Conservation (phyloP, 2,329 filamentous ascomycete genomes). For the Sphaerostilbella broomeana region DNA sequence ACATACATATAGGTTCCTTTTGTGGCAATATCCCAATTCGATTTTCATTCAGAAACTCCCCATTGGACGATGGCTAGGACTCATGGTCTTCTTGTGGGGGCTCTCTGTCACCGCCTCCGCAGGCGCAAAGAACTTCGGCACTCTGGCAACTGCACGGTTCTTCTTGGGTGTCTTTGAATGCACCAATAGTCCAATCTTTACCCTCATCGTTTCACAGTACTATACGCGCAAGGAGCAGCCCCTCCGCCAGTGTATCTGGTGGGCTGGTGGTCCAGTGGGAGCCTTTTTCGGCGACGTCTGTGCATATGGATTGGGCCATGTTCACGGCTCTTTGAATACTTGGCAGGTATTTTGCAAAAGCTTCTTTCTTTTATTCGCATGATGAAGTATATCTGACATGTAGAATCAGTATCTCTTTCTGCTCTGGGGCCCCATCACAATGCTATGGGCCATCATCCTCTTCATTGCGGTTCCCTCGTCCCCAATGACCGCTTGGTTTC, state of each 20-base stretch:
- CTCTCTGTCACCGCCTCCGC: not conserved
- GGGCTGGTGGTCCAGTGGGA: conserved; percentile 13
- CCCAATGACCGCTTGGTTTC: conserved; percentile 10
- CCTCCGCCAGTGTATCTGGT: conserved; percentile 15
- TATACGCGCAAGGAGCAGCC: conserved; percentile 16
- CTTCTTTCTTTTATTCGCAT: conserved; percentile 2
- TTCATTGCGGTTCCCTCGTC: conserved; percentile 8
- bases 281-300: conserved; percentile 13
- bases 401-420: too few relatives aligned
- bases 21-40: not conserved
- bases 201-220: conserved; percentile 13
- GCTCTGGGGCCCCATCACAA: too few relatives aligned
- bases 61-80: conserved; percentile 7
- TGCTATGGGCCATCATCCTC: conserved; percentile 9
- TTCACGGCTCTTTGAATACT: not conserved
- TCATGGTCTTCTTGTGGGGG: conserved; percentile 9
- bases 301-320: conserved; percentile 11
- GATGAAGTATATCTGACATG: too few relatives aligned
- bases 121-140: conserved; percentile 11
- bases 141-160: conserved; percentile 10
- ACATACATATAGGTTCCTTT: not conserved
- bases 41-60: conserved; percentile 12
- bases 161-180: conserved; percentile 17
- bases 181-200: conserved; percentile 13
- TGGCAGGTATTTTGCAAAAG: conserved; percentile 5